Percentiles rank a stretch among this genome's conserved stretches.
Evolutionary conservation across 257 asterid genomes (phyloP).

Genomic region (Craterostigma plantagineum): DNA sequence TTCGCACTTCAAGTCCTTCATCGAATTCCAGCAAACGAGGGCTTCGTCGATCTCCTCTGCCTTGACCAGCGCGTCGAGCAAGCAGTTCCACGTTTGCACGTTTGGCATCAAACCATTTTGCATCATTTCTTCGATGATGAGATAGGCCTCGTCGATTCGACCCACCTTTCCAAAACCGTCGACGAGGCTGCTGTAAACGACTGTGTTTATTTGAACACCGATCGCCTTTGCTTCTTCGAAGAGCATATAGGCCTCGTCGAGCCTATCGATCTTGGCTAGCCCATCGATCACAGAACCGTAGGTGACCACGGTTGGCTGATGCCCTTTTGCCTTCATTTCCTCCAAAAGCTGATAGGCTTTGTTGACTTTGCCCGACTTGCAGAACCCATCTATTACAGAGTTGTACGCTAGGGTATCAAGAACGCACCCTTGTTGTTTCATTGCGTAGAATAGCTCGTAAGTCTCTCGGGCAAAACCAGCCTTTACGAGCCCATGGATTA

Average conservation of each 20-base stretch:
- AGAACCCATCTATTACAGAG: conserved; percentile 81
- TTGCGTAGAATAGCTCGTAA: conserved; percentile 55
- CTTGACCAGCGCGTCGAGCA: conserved; percentile 84
- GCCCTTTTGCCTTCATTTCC: conserved; percentile 85
- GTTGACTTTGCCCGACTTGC: conserved; percentile 84
- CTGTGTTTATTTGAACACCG: conserved; percentile 46
- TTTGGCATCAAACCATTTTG: conserved; percentile 56
- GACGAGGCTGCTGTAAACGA: conserved; percentile 71
- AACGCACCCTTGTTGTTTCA: conserved; percentile 81
- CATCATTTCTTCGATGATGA: conserved; percentile 88
- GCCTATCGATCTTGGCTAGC: conserved; percentile 92
- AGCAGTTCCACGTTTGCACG: conserved; percentile 87
- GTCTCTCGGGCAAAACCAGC: conserved; percentile 88
- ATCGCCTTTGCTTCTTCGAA: conserved; percentile 93
- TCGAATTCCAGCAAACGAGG: conserved; percentile 82
- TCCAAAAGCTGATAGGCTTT: conserved; percentile 92
- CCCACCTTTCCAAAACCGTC: conserved; percentile 96
- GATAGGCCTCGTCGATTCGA: conserved; percentile 88
- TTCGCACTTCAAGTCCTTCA: conserved; percentile 60
- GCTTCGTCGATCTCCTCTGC: conserved; percentile 92
- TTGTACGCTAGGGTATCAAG: conserved; percentile 80
- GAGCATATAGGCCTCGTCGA: conserved; percentile 94
- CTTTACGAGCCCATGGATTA: conserved; percentile 77
- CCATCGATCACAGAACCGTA: conserved; percentile 91
- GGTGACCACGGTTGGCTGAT: conserved; percentile 65